phyloP scores from a whole-genome alignment of 2,329 filamentous ascomycete species.

The Exophiala oligosperma region DNA sequence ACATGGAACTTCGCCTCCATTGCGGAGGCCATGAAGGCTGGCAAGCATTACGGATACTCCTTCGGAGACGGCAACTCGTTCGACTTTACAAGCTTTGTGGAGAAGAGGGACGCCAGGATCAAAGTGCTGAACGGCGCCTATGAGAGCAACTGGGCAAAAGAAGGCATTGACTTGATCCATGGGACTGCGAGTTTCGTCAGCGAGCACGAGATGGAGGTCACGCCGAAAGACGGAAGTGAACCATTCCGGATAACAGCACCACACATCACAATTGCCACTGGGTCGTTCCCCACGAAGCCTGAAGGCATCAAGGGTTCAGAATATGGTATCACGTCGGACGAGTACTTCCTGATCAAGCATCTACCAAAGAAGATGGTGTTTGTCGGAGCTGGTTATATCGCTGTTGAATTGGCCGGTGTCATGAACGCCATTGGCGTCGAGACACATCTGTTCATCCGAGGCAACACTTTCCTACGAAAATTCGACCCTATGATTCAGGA shows the following conservation, averaged over 20 bases:
- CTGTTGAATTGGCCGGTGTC: conserved; percentile 53
- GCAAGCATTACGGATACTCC: conserved; percentile 50
- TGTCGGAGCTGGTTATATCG: conserved; percentile 54
- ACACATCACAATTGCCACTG: conserved; percentile 51
- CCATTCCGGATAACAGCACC: conserved; percentile 43
- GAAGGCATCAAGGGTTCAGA: conserved; percentile 46
- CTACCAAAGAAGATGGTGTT: conserved; percentile 52
- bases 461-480: conserved; percentile 49
- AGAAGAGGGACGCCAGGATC: conserved; percentile 47
- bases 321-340: conserved; percentile 53
- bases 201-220: conserved; percentile 47
- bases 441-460: conserved; percentile 53
- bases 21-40: conserved; percentile 47
- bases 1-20: conserved; percentile 54
- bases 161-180: conserved; percentile 52
- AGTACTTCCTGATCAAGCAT: conserved; percentile 53
- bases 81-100: conserved; percentile 50
- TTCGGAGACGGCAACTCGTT: conserved; percentile 44
- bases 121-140: conserved; percentile 49
- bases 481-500: conserved; percentile 56
- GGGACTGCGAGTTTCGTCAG: conserved; percentile 49
- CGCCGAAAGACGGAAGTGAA: conserved; percentile 41
- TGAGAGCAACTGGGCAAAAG: conserved; percentile 51
- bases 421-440: conserved; percentile 51
- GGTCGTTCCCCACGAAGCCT: conserved; percentile 47